Conservation (phyloP, 495 filamentous ascomycete genomes). For the Neurospora hispaniola region DNA sequence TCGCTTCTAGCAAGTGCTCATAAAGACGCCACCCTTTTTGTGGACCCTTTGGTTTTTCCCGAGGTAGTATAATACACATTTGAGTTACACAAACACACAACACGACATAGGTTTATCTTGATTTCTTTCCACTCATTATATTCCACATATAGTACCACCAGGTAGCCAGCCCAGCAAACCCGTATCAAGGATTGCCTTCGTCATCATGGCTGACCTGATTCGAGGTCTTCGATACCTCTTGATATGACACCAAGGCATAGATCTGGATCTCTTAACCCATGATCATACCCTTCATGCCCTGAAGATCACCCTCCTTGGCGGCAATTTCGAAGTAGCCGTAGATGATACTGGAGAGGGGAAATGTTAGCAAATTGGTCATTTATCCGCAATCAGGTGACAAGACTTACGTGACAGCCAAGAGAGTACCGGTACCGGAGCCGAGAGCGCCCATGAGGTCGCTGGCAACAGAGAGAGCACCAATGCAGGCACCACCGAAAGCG, state of each 20-base stretch:
- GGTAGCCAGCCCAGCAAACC: neutral
- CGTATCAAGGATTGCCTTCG: neutral
- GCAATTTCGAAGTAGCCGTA: slow-evolving; percentile 99
- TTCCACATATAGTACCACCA: neutral
- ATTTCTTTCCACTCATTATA: neutral
- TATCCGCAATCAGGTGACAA: neutral
- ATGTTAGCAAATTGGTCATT: slow-evolving; percentile 14
- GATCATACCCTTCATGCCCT: slow-evolving; percentile 83
- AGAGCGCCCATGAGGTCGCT: slow-evolving; percentile 95
- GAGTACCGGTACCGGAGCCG: slow-evolving; percentile 92
- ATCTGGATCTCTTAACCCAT: slow-evolving; percentile 36
- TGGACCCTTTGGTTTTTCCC: neutral
- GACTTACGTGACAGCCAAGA: slow-evolving; percentile 97
- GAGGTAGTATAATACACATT: neutral
- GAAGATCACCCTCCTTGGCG: slow-evolving; percentile 92
- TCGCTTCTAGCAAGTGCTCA: neutral
- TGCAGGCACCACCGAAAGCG: slow-evolving; percentile 97
- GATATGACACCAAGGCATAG: too few relatives aligned
- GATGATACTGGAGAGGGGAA: slow-evolving; percentile 59
- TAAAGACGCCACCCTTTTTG: neutral
- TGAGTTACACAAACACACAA: neutral
- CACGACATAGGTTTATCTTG: neutral
- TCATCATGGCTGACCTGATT: neutral
- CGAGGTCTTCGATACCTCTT: neutral
- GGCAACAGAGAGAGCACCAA: slow-evolving; percentile 90